Conservation (phyloP, 2,329 filamentous ascomycete species). For the Lasiodiplodia sp. region DNA sequence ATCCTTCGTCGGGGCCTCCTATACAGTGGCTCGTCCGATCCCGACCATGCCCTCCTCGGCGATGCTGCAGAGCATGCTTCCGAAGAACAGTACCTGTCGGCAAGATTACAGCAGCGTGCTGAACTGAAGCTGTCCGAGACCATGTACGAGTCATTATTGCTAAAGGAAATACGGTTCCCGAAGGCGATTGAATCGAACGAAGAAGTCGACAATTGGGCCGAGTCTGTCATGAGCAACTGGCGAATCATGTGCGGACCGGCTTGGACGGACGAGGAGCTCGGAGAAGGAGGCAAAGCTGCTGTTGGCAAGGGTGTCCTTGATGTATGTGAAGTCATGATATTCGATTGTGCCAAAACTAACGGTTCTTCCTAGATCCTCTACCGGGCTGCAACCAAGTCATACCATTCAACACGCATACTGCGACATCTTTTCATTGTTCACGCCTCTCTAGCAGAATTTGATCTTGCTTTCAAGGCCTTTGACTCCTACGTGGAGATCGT, state of each 20-base stretch:
- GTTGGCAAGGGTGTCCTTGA: slow-evolving; percentile 80
- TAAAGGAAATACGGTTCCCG: slow-evolving; percentile 83
- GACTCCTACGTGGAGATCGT: slow-evolving; percentile 92
- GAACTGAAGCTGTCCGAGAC: slow-evolving; percentile 83
- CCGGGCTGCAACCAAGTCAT: slow-evolving; percentile 88
- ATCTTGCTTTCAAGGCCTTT: slow-evolving; percentile 87
- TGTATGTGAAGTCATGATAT: slow-evolving; percentile 45
- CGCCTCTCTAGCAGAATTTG: slow-evolving; percentile 86
- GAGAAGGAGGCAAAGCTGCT: slow-evolving; percentile 78
- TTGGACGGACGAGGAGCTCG: slow-evolving; percentile 83
- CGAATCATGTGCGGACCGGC: slow-evolving; percentile 76
- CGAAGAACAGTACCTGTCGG: slow-evolving; percentile 37
- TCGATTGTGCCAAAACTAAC: slow-evolving; percentile 25
- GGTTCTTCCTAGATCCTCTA: slow-evolving; percentile 73
- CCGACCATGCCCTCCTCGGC: slow-evolving; percentile 31
- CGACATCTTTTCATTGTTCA: slow-evolving; percentile 89
- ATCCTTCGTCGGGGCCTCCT: slow-evolving; percentile 73
- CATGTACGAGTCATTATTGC: slow-evolving; percentile 78
- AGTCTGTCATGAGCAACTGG: slow-evolving; percentile 86
- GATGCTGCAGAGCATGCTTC: slow-evolving; percentile 37
- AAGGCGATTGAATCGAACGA: slow-evolving; percentile 79
- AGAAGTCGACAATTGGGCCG: slow-evolving; percentile 83
- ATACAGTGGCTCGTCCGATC: slow-evolving; percentile 57
- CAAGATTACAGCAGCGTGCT: slow-evolving; percentile 63
- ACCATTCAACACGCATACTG: slow-evolving; percentile 90